These are phyloP conservation scores for Paracorniculantispora psalliotae DNA, from an alignment of 2,329 filamentous ascomycete species.

Conservation along the genomic window DNA sequence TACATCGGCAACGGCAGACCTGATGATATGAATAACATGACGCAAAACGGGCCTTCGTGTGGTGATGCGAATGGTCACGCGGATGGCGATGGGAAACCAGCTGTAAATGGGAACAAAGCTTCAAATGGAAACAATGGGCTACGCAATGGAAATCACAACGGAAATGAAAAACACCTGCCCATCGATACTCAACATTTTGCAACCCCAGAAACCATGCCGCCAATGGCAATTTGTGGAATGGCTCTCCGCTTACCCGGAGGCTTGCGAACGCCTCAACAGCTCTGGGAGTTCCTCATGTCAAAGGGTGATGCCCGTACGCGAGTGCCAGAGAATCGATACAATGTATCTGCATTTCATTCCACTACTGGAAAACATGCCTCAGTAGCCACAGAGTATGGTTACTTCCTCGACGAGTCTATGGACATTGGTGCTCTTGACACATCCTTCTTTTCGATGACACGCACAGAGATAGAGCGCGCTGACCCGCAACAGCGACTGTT, in stretches of 20 bases:
- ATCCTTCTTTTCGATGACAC: conserved; percentile 23
- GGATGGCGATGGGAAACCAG: too few species aligned
- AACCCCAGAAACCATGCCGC: background rate
- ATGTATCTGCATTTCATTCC: conserved; percentile 18
- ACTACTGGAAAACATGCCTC: conserved; percentile 16
- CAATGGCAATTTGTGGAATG: conserved; percentile 26
- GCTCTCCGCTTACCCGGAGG: conserved; percentile 23
- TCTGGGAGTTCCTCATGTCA: conserved; percentile 23
- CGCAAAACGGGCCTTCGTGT: too few species aligned
- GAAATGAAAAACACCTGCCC: too few species aligned
- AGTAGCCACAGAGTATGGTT: conserved; percentile 22
- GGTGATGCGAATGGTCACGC: too few species aligned
- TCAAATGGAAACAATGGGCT: too few species aligned
- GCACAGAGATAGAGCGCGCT: conserved; percentile 25
- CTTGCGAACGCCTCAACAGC: conserved; percentile 15
- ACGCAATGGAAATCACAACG: too few species aligned
- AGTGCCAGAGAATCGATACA: conserved; percentile 20
- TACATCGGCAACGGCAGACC: too few species aligned
- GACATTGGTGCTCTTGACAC: conserved; percentile 24
- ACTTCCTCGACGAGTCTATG: conserved; percentile 25
- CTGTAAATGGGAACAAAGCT: too few species aligned
- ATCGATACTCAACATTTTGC: too few species aligned
- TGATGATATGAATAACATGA: too few species aligned
- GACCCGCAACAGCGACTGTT: conserved; percentile 34
- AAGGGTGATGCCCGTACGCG: conserved; percentile 19